Evolutionary conservation across 1,284 basidiomycete species (phyloP), one percentile per base, ranked within the genome.

Genomic region (Tilletia walkeri): DNA sequence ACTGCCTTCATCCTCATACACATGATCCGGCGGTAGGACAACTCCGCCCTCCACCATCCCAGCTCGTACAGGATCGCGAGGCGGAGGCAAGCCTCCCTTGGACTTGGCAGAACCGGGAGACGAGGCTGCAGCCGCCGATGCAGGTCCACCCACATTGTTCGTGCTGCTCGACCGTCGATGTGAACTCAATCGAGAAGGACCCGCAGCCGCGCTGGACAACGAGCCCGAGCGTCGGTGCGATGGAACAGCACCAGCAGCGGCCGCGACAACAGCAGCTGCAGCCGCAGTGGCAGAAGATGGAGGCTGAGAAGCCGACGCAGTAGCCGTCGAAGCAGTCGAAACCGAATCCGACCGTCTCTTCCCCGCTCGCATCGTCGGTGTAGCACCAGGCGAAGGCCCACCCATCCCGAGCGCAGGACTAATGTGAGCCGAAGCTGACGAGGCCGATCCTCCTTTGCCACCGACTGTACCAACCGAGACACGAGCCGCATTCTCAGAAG

Each of bases 1-100:
- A 16, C 78, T 78, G 48, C 82, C 82, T 48, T 83, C 79, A 65
- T 82, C 76, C 65, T 82, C 82, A 53, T 82, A 81, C 14, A 82
- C 81, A 34, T 82, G 80, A 65, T 83, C 82, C 67, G 80, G 76
- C 5, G 81, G 75, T 3, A 83, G 70, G 3, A 80, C 80, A 24
- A 83, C 78, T 12, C 76, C 72, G n/a, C 68, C 71, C 14, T 49
- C 38, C 30, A 36, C 30, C n/a, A 70, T 66, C 12, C 69, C 67
- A 1, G 65, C 65, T 45, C 79, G 78, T 34, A 75, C 74, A 49
- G 76, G 70, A 47, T 75, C 73, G 68, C 78, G 73, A 20, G 82
- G 81, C 10, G 78, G 79, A 0, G 80, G 80, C 10, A 81, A 50
- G 2, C 80, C 80, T 34, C 81, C 82, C 24, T 79, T 80, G 1